Evolutionary conservation across 345 rosid genomes (phyloP), one percentile per base, ranked within the genome.

Genomic region (Combretum micranthum): DNA sequence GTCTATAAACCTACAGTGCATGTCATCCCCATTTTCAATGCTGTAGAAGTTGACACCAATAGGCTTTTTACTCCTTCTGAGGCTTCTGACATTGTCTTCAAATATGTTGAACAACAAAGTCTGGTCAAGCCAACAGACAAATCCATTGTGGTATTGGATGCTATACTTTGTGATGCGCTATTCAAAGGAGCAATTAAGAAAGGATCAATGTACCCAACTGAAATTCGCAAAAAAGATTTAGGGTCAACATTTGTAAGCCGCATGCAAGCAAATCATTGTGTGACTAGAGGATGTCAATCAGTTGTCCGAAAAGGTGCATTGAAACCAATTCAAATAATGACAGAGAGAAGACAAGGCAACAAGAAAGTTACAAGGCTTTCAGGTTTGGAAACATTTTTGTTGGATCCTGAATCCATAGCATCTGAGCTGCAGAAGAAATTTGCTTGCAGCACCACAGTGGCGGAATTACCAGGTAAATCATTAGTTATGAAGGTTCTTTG

Each of bases 351-450:
- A 63, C 96, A 86, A 62, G 99, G 99, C 42, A 93, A 87, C 74
- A 93, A 93, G 52, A 93, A 89, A 73, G 87, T 87, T 46, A 93
- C 97, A 2, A 89, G 82, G 63, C 75, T 89, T 8, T 76, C 88
- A 9, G 97, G 99, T 59, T 21, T 89, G 53, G 95, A 88, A 75
- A 75, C 82, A 44, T 83, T 91, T 71, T 75, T 89, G 72, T 61
- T 93, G 17, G 91, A 85, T 42, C 86, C 96, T 55, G 99, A 93
- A 67, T 70, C 85, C 44, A 65, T 89, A 64, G 99, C 96, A 44
- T 86, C 97, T 20, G 99, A 93, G 67, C 69, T 93, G 77, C 99
- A 93, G 83, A 93, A 93, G 76, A 92, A 92, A 73, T 83, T 81
- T 73, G 99, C 99, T 65, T 89, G 97, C 66, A 89, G 99, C 70